Evolutionary conservation across 305 asterid genomes (phyloP).

Genomic region (Ajuga reptans): DNA sequence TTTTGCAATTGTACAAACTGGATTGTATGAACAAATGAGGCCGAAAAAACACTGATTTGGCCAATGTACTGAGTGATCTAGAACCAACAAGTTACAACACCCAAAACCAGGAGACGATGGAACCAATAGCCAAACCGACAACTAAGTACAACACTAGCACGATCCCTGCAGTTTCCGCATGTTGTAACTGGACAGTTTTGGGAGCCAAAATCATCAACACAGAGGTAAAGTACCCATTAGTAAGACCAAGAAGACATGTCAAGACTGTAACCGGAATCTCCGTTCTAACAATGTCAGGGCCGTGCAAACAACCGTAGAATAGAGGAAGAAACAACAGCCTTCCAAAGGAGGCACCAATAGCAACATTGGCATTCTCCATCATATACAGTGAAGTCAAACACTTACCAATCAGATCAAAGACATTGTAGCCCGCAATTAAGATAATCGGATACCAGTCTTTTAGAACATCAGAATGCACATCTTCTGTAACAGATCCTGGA

Average conservation of each 20-base stretch:
- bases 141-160: conserved; percentile 58
- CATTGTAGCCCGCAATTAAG: conserved; percentile 59
- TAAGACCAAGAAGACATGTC: conserved; percentile 78
- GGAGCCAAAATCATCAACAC: conserved; percentile 70
- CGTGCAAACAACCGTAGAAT: conserved; percentile 74
- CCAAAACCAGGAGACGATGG: conserved; percentile 70
- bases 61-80: neutral
- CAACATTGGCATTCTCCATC: conserved; percentile 49
- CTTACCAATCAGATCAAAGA: conserved; percentile 78
- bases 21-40: conserved; percentile 3
- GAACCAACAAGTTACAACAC: conserved; percentile 31
- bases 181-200: conserved; percentile 58
- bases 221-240: conserved; percentile 72
- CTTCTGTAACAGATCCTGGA: conserved; percentile 86
- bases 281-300: conserved; percentile 57
- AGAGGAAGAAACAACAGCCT: conserved; percentile 76
- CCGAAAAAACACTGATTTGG: neutral
- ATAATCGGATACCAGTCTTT: conserved; percentile 86
- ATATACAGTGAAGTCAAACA: conserved; percentile 50
- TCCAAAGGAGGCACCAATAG: conserved; percentile 53
- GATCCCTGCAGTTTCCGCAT: conserved; percentile 76
- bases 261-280: conserved; percentile 71
- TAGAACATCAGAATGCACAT: conserved; percentile 62
- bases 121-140: conserved; percentile 60
- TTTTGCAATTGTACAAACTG: neutral